These are phyloP conservation scores for Favolaschia claudopus DNA, from an alignment of 768 basidiomycete genomes.

Conservation along the genomic window DNA sequence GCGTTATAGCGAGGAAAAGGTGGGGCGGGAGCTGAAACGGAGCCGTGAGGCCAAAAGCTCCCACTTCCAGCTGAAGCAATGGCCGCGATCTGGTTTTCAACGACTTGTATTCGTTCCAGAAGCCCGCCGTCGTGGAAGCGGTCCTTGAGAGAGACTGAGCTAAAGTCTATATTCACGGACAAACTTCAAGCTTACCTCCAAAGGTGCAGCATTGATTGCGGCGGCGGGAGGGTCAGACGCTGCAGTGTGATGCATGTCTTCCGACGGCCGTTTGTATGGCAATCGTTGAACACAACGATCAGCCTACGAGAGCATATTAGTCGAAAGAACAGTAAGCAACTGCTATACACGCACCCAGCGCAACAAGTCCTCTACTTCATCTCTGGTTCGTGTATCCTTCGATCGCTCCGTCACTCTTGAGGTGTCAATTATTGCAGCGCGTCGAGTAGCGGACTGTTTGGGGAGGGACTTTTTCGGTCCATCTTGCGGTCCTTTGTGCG, in stretches of 20 bases:
- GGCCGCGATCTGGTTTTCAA: neutral
- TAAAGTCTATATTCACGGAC: neutral
- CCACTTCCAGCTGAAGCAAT: neutral
- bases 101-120: neutral
- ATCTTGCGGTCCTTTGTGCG: constrained; percentile 15
- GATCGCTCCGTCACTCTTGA: constrained; percentile 14
- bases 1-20: neutral
- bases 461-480: neutral
- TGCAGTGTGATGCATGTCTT: no score
- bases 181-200: neutral
- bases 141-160: neutral
- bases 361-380: constrained; percentile 4
- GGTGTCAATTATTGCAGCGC: constrained; percentile 6
- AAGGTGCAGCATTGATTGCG: no score
- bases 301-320: neutral
- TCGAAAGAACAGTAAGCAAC: neutral
- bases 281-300: neutral
- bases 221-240: no score
- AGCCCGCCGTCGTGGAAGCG: neutral
- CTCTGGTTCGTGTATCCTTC: constrained; percentile 10
- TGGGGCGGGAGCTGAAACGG: neutral
- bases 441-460: neutral
- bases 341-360: constrained; percentile 5
- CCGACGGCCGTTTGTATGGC: constrained; percentile 5
- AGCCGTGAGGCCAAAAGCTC: neutral